Conservation (phyloP, 805 yeast genomes). For the Zygosaccharomyces lentus region DNA sequence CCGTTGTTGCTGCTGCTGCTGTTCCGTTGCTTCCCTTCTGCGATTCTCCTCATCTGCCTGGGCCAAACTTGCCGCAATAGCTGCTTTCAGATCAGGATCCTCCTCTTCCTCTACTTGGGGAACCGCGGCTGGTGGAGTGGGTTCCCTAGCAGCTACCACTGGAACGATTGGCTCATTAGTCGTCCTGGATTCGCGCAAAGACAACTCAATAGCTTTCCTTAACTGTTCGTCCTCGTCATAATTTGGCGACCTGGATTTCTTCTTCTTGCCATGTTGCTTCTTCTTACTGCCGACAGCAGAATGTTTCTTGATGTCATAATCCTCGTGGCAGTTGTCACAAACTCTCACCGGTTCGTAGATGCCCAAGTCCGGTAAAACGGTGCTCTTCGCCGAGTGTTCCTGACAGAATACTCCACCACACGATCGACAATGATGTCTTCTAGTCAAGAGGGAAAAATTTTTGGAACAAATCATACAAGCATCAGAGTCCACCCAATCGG, state of each 20-base stretch:
- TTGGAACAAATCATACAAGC: constrained; percentile 92
- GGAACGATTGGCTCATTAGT: constrained; percentile 33
- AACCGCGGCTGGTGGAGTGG: constrained; percentile 7
- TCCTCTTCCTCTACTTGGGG: constrained; percentile 47
- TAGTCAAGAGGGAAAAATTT: constrained; percentile 70
- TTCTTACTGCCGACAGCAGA: constrained; percentile 15
- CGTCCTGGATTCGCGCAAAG: constrained; percentile 52
- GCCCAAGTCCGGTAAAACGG: constrained; percentile 78
- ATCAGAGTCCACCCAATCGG: constrained; percentile 95
- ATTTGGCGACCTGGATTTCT: constrained; percentile 24
- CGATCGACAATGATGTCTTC: constrained; percentile 95
- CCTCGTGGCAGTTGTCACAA: constrained; percentile 82
- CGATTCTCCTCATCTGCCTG: constrained; percentile 51
- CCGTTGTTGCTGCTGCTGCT: constrained; percentile 11
- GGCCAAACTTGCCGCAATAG: constrained; percentile 83
- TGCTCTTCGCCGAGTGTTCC: constrained; percentile 68
- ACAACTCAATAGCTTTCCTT: constrained; percentile 70
- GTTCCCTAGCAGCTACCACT: constrained; percentile 13
- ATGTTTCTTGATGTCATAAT: constrained; percentile 42
- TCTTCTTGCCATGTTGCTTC: constrained; percentile 21
- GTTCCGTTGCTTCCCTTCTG: constrained; percentile 24
- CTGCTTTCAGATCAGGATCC: constrained; percentile 88
- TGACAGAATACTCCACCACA: constrained; percentile 95
- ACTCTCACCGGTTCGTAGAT: constrained; percentile 87
- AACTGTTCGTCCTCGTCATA: constrained; percentile 78